Conservation (phyloP, 2,329 filamentous ascomycete genomes). For the Beauveria brongniartii region DNA sequence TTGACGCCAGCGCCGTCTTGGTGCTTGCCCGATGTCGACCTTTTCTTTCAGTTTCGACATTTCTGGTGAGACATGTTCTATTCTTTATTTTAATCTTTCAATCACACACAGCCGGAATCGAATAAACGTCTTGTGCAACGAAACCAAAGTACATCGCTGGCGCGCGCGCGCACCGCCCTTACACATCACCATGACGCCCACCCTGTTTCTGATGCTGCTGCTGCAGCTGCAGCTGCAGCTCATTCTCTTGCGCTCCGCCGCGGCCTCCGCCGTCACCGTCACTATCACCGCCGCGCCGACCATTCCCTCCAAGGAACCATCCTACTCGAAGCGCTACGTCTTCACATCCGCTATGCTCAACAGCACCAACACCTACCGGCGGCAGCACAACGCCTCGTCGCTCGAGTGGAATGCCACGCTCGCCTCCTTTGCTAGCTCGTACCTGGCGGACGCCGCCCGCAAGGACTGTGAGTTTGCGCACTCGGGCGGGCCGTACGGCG, state of each 20-base stretch:
- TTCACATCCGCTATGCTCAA: slow-evolving; percentile 52
- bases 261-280: slow-evolving; percentile 11
- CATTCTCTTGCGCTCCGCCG: neutral
- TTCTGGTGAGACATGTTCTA: neutral
- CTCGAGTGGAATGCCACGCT: slow-evolving; percentile 60
- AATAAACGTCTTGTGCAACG: too few species aligned
- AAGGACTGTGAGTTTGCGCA: slow-evolving; percentile 43
- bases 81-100: neutral
- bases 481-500: slow-evolving; percentile 57
- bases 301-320: slow-evolving; percentile 29
- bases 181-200: neutral
- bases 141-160: neutral
- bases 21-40: neutral
- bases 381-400: slow-evolving; percentile 49
- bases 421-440: slow-evolving; percentile 44
- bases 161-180: neutral
- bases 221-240: slow-evolving; percentile 2
- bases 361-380: slow-evolving; percentile 58
- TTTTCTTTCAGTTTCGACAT: neutral
- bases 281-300: slow-evolving; percentile 27
- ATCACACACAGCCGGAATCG: too few species aligned
- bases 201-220: neutral
- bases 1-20: neutral
- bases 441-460: slow-evolving; percentile 28
- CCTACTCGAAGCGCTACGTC: slow-evolving; percentile 20